Conservation (phyloP, 495 filamentous ascomycete species). For the Filosporella fistucella region DNA sequence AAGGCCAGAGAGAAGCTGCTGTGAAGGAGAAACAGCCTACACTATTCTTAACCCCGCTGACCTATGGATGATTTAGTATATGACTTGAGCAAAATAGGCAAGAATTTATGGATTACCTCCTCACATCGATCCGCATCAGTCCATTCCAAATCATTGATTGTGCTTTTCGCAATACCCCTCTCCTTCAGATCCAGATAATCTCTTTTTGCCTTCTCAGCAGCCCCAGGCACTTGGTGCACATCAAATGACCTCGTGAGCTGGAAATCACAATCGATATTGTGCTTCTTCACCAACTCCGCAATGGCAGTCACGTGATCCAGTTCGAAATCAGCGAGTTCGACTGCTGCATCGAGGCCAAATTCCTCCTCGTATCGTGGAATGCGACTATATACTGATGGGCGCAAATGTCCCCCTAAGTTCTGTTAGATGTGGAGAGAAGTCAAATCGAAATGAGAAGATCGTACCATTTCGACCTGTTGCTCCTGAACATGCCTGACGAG, state of each 20-base stretch:
- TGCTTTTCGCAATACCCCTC: too few relatives aligned
- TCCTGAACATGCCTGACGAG: slow-evolving; percentile 49
- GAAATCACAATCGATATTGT: not conserved
- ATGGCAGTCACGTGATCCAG: slow-evolving; percentile 21
- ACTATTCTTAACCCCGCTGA: slow-evolving; percentile 24
- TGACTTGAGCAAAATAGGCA: not conserved
- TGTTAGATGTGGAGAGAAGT: not conserved
- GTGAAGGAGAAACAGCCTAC: slow-evolving; percentile 47
- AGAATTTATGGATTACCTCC: not conserved
- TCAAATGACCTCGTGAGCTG: not conserved
- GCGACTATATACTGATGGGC: slow-evolving; percentile 50
- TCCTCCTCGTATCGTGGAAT: slow-evolving; percentile 35
- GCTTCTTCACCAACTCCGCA: not conserved
- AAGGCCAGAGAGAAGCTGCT: slow-evolving; percentile 59
- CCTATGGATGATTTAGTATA: not conserved
- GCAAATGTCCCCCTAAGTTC: slow-evolving; percentile 52
- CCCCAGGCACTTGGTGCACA: not conserved
- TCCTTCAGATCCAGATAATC: not conserved
- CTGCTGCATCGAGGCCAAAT: slow-evolving; percentile 37
- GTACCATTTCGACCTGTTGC: slow-evolving; percentile 57
- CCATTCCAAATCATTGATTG: not conserved
- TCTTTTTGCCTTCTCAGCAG: not conserved
- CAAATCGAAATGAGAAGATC: not conserved
- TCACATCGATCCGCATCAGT: not conserved
- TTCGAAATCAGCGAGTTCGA: slow-evolving; percentile 50